phyloP scores from a whole-genome alignment of 805 yeast species.

The Lachancea waltii region DNA sequence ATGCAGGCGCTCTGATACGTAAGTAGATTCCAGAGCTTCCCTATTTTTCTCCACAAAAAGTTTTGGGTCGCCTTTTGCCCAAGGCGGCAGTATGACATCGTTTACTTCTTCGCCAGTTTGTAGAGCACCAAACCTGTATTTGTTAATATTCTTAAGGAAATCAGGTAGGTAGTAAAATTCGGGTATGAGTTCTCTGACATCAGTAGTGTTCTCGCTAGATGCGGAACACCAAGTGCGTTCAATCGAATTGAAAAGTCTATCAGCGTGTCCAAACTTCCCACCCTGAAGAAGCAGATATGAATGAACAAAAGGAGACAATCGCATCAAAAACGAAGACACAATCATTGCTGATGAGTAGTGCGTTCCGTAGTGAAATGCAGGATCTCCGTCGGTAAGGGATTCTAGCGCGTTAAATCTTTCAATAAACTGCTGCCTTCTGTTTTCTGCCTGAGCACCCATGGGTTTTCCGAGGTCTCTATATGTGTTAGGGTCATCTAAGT shows the following conservation, averaged over 20 bases:
- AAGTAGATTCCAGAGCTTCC: slow-evolving; percentile 77
- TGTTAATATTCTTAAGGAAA: slow-evolving; percentile 57
- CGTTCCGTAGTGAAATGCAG: slow-evolving; percentile 88
- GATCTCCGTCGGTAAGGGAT: slow-evolving; percentile 51
- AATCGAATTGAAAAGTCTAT: slow-evolving; percentile 67
- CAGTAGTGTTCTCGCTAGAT: slow-evolving; percentile 72
- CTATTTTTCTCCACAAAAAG: slow-evolving; percentile 69
- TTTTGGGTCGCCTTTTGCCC: slow-evolving; percentile 77
- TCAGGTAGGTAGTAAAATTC: slow-evolving; percentile 83
- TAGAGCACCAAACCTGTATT: slow-evolving; percentile 60
- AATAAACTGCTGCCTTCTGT: slow-evolving; percentile 54
- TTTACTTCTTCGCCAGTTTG: slow-evolving; percentile 54
- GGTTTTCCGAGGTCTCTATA: slow-evolving; percentile 79
- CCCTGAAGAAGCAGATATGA: slow-evolving; percentile 77
- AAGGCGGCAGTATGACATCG: slow-evolving; percentile 68
- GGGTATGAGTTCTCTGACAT: slow-evolving; percentile 81
- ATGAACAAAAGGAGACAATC: slow-evolving; percentile 75
- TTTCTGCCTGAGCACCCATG: slow-evolving; percentile 78
- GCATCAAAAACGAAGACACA: slow-evolving; percentile 70
- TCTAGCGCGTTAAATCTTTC: slow-evolving; percentile 69
- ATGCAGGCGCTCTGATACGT: slow-evolving; percentile 69
- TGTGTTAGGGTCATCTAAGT: slow-evolving; percentile 51
- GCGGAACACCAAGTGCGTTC: slow-evolving; percentile 80
- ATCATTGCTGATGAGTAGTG: slow-evolving; percentile 94
- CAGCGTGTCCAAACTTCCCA: slow-evolving; percentile 85